phyloP scores from a whole-genome alignment of 2,329 filamentous ascomycete genomes.

The Exophiala mesophila region DNA sequence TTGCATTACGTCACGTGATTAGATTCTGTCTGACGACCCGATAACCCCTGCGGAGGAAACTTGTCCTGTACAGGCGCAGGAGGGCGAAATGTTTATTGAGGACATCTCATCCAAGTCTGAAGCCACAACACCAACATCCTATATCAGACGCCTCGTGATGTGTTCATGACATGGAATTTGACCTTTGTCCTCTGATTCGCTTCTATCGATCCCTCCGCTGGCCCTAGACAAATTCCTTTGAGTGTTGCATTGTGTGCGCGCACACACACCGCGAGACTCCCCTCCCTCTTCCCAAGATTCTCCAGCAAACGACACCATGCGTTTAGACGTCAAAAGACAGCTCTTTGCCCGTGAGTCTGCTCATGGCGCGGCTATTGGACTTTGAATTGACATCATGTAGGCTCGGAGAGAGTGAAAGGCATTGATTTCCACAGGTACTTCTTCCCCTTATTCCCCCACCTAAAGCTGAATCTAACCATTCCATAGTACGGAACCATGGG shows the following conservation, averaged over 20 bases:
- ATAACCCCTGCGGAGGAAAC: neutral
- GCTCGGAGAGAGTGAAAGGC: constrained; percentile 93
- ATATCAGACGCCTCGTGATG: constrained; percentile 9
- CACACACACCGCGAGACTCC: too few species aligned
- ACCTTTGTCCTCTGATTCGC: neutral
- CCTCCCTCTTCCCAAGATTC: constrained; percentile 2
- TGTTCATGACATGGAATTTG: constrained; percentile 20
- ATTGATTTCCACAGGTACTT: constrained; percentile 81
- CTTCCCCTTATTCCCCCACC: neutral
- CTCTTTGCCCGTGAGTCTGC: constrained; percentile 21
- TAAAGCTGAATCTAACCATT: constrained; percentile 9
- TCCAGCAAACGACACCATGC: constrained; percentile 17
- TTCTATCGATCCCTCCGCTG: constrained; percentile 2
- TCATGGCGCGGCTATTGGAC: neutral
- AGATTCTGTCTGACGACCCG: neutral
- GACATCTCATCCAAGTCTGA: too few species aligned
- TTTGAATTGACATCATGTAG: constrained; percentile 69
- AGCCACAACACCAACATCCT: neutral
- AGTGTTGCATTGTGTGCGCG: constrained; percentile 8
- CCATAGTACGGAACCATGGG: constrained; percentile 76
- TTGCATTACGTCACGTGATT: neutral
- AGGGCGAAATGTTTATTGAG: too few species aligned
- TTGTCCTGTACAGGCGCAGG: neutral
- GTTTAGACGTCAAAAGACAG: constrained; percentile 27
- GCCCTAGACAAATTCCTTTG: neutral